Evolutionary conservation across 371 early-diverging fungal genomes (phyloP).

Genomic region (Conidiobolus incongruus): DNA sequence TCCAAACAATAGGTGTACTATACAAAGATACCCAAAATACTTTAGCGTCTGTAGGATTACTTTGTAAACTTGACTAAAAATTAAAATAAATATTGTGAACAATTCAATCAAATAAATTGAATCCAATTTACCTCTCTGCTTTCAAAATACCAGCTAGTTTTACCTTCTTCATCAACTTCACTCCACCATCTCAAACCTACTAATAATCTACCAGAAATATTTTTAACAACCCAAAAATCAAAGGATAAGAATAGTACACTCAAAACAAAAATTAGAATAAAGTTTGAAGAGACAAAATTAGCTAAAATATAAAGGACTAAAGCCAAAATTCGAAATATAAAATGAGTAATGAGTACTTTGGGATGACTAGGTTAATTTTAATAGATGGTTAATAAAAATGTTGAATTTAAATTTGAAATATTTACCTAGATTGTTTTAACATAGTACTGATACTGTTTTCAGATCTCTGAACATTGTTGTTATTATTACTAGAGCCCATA

Average conservation of each 20-base stretch:
- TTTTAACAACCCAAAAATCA: slow-evolving; percentile 98
- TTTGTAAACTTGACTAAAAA: slow-evolving; percentile 31
- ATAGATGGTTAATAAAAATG: background rate
- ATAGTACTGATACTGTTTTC: no score
- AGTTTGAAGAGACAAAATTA: slow-evolving; percentile 46
- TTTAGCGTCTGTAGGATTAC: slow-evolving; percentile 68
- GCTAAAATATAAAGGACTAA: slow-evolving; percentile 65
- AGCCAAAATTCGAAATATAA: slow-evolving; percentile 61
- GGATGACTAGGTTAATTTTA: slow-evolving; percentile 45
- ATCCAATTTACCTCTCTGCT: slow-evolving; percentile 43
- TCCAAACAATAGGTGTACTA: slow-evolving; percentile 67
- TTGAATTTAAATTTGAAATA: background rate
- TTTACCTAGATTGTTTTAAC: slow-evolving; percentile 2
- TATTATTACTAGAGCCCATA: no score
- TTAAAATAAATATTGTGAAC: no score
- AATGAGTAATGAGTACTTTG: slow-evolving; percentile 68
- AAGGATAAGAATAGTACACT: slow-evolving; percentile 75
- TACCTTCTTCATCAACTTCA: slow-evolving; percentile 80
- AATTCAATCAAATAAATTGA: background rate
- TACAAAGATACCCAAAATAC: slow-evolving; percentile 85
- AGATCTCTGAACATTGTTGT: no score
- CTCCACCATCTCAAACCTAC: slow-evolving; percentile 98
- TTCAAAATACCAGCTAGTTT: slow-evolving; percentile 88
- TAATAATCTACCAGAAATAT: slow-evolving; percentile 81
- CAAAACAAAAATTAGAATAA: slow-evolving; percentile 77